Evolutionary conservation across 2,329 filamentous ascomycete genomes (phyloP).

Genomic region (Calonectria leucothoes): DNA sequence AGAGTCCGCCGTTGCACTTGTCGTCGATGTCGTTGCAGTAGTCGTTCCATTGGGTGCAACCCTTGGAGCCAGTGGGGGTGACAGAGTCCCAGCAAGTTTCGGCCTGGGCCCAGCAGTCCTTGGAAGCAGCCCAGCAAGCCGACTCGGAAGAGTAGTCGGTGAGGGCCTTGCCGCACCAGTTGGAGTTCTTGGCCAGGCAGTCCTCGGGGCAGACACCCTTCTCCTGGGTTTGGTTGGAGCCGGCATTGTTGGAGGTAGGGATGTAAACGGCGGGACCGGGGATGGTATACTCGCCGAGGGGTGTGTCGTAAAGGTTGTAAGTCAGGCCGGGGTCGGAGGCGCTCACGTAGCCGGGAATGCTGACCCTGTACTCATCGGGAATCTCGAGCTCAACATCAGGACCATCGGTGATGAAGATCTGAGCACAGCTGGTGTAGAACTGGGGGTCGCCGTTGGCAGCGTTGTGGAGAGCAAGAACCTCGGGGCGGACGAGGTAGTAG

Average conservation of each 20-base stretch:
- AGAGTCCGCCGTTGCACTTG: constrained; percentile 55
- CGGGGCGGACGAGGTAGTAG: constrained; percentile 78
- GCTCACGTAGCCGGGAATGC: constrained; percentile 75
- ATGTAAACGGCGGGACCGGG: constrained; percentile 64
- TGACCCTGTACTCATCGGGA: constrained; percentile 62
- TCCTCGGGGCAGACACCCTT: constrained; percentile 64
- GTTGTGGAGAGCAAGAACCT: constrained; percentile 76
- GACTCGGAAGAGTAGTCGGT: constrained; percentile 63
- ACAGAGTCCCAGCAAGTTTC: constrained; percentile 69
- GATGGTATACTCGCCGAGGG: constrained; percentile 64
- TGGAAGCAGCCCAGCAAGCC: constrained; percentile 70
- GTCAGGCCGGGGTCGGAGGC: constrained; percentile 64
- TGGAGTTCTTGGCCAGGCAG: constrained; percentile 74
- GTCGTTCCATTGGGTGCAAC: constrained; percentile 71
- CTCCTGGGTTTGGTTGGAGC: constrained; percentile 36
- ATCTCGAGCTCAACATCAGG: constrained; percentile 59
- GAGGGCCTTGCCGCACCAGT: constrained; percentile 77
- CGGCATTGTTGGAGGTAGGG: constrained; percentile 44
- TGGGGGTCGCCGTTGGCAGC: constrained; percentile 72
- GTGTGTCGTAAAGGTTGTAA: constrained; percentile 72
- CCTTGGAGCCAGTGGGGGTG: constrained; percentile 67
- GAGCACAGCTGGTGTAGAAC: constrained; percentile 79
- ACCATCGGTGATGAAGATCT: constrained; percentile 69
- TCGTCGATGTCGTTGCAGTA: constrained; percentile 67
- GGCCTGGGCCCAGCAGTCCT: constrained; percentile 69